Evolutionary conservation across 2,329 filamentous ascomycete species (phyloP).

Genomic region (Passalora sequoiae): DNA sequence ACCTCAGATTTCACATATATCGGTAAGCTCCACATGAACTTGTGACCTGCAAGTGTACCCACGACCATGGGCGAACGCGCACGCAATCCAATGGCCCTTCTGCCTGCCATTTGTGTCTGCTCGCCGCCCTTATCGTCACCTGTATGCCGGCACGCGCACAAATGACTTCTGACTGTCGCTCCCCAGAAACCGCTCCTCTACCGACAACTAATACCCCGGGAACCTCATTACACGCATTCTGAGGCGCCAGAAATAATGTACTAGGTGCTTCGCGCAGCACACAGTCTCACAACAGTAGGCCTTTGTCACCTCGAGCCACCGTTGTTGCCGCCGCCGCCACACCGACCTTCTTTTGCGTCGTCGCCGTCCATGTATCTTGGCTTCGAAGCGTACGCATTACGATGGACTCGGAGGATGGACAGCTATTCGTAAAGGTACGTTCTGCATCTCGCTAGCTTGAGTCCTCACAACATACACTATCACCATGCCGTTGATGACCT

Average conservation of each 20-base stretch:
- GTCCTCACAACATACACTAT: too few relatives aligned
- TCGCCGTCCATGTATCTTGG: constrained; percentile 20
- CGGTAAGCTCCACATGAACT: constrained; percentile 3
- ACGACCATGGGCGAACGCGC: too few relatives aligned
- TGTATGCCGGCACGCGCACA: constrained; percentile 1
- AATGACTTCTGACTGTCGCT: not conserved
- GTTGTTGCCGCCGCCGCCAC: constrained; percentile 9
- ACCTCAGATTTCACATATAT: constrained; percentile 5
- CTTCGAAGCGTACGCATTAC: constrained; percentile 15
- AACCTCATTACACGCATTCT: not conserved
- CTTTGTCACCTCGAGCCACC: constrained; percentile 12
- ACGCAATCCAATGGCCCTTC: too few relatives aligned
- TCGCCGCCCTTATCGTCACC: constrained; percentile 2
- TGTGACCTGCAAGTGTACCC: constrained; percentile 3
- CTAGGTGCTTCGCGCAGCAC: constrained; percentile 10
- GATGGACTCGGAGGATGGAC: constrained; percentile 87
- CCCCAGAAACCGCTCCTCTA: not conserved
- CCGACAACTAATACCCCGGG: not conserved
- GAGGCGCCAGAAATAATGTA: too few relatives aligned
- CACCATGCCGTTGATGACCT: too few relatives aligned
- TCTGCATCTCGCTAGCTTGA: not conserved
- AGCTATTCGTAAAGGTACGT: constrained; percentile 78
- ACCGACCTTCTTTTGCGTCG: constrained; percentile 10
- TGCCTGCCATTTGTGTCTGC: not conserved
- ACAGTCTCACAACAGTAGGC: constrained; percentile 15